Evolutionary conservation across 2,329 filamentous ascomycete genomes (phyloP).

Genomic region (Pestalotiopsis sp.): DNA sequence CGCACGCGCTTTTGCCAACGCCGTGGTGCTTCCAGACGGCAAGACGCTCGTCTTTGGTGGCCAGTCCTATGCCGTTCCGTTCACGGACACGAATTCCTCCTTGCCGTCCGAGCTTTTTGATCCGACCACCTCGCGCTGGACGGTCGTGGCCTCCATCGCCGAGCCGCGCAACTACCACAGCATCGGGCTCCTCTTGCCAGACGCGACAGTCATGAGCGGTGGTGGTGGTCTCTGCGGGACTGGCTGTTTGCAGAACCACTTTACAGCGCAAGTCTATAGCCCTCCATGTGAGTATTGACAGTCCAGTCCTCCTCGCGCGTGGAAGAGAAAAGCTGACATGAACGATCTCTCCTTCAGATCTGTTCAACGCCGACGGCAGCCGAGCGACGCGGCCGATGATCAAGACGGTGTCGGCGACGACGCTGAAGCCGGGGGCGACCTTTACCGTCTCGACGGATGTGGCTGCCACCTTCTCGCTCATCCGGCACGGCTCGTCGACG

Average conservation of each 20-base stretch:
- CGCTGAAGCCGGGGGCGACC: slow-evolving; percentile 33
- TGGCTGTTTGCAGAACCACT: slow-evolving; percentile 47
- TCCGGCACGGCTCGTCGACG: slow-evolving; percentile 47
- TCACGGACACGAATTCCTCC: slow-evolving; percentile 38
- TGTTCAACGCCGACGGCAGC: slow-evolving; percentile 44
- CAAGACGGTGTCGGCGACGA: slow-evolving; percentile 29
- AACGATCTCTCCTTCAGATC: slow-evolving; percentile 28
- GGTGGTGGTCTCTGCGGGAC: slow-evolving; percentile 50
- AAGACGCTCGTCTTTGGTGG: slow-evolving; percentile 44
- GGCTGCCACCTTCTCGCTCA: slow-evolving; percentile 39
- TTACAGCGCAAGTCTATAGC: slow-evolving; percentile 51
- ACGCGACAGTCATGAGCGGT: slow-evolving; percentile 47
- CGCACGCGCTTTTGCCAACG: slow-evolving; percentile 41
- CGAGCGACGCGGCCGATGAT: slow-evolving; percentile 42
- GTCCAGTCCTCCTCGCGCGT: neutral
- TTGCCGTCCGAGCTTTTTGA: slow-evolving; percentile 44
- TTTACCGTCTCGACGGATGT: slow-evolving; percentile 34
- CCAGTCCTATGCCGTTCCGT: slow-evolving; percentile 36
- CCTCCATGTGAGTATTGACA: slow-evolving; percentile 39
- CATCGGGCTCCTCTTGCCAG: slow-evolving; percentile 43
- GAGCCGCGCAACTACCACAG: slow-evolving; percentile 47
- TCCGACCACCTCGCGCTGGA: slow-evolving; percentile 37
- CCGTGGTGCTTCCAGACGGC: slow-evolving; percentile 45
- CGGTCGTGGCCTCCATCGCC: slow-evolving; percentile 30
- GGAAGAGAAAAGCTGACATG: neutral